Evolutionary conservation across 257 asterid genomes (phyloP).

Genomic region (Prunella vulgaris): DNA sequence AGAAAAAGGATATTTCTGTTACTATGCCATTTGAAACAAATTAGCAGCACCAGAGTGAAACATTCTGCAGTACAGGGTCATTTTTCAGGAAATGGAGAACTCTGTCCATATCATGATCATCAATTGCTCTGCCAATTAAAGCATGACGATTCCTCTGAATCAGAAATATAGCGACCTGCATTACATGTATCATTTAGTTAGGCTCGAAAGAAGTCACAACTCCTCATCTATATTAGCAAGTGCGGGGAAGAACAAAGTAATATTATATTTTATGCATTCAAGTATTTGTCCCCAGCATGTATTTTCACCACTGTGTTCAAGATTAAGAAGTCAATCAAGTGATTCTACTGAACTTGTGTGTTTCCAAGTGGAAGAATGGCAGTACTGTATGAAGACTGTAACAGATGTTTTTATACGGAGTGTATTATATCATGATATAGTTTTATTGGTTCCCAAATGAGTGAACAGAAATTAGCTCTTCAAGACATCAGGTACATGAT

Average conservation of each 20-base stretch:
- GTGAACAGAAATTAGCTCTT: too few species aligned
- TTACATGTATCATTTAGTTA: slow-evolving; percentile 12
- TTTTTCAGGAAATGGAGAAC: slow-evolving; percentile 75
- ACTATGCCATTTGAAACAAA: slow-evolving; percentile 15
- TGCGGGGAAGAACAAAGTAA: background rate
- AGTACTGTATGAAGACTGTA: background rate
- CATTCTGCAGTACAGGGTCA: slow-evolving; percentile 61
- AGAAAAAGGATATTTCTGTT: slow-evolving; percentile 4
- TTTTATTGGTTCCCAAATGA: slow-evolving; percentile 1
- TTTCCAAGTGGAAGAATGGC: background rate
- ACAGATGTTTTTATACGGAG: background rate
- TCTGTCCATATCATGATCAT: slow-evolving; percentile 79
- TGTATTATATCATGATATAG: background rate
- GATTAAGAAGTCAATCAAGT: background rate
- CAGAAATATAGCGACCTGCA: slow-evolving; percentile 91
- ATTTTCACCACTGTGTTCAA: background rate
- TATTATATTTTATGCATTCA: background rate
- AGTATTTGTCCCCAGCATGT: background rate
- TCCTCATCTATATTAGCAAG: background rate
- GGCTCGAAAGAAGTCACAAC: slow-evolving; percentile 1
- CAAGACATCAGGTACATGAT: too few species aligned
- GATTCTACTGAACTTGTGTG: background rate
- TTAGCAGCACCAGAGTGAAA: slow-evolving; percentile 4
- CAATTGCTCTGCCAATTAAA: slow-evolving; percentile 94
- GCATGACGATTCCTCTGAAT: slow-evolving; percentile 99